Evolutionary conservation across 2,329 filamentous ascomycete species (phyloP).

Genomic region (Claviceps fusiformis): DNA sequence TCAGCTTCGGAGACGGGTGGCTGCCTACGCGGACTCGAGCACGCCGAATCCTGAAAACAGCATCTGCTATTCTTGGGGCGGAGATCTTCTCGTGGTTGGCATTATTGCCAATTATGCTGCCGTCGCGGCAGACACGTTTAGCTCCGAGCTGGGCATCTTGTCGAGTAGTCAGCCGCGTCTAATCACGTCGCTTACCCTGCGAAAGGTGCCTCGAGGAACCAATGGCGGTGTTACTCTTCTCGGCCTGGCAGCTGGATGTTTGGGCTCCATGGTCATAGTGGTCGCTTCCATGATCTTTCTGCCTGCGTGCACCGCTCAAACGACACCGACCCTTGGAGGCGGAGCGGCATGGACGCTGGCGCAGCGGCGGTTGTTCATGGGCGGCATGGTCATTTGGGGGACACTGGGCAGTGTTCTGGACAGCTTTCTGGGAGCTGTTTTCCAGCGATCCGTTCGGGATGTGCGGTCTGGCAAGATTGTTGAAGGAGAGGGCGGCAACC

Average conservation of each 20-base stretch:
- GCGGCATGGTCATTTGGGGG: constrained; percentile 58
- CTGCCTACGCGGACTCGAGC: constrained; percentile 22
- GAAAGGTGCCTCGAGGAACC: constrained; percentile 74
- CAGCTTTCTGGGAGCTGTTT: constrained; percentile 69
- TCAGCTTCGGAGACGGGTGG: constrained; percentile 38
- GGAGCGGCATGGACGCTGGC: constrained; percentile 34
- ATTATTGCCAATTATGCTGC: constrained; percentile 78
- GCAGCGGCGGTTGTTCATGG: constrained; percentile 33
- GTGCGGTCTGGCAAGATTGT: constrained; percentile 74
- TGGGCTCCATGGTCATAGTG: constrained; percentile 61
- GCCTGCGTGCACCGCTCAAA: constrained; percentile 48
- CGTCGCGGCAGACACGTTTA: constrained; percentile 86
- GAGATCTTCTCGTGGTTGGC: constrained; percentile 49
- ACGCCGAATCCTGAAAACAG: constrained; percentile 23
- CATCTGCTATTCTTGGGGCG: constrained; percentile 45
- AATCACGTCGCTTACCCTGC: constrained; percentile 66
- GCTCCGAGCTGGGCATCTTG: constrained; percentile 87
- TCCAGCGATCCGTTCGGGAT: constrained; percentile 81
- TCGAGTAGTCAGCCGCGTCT: constrained; percentile 63
- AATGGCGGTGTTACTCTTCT: constrained; percentile 78
- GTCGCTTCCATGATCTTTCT: constrained; percentile 51
- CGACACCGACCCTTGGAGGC: constrained; percentile 24
- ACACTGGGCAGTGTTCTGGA: constrained; percentile 71
- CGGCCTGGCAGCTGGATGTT: constrained; percentile 59
- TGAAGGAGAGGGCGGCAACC: constrained; percentile 64